Evolutionary conservation across 192 early-diverging fungal species (phyloP), one percentile per base, ranked within the genome.

Genomic region (Blastocladiella britannica): DNA sequence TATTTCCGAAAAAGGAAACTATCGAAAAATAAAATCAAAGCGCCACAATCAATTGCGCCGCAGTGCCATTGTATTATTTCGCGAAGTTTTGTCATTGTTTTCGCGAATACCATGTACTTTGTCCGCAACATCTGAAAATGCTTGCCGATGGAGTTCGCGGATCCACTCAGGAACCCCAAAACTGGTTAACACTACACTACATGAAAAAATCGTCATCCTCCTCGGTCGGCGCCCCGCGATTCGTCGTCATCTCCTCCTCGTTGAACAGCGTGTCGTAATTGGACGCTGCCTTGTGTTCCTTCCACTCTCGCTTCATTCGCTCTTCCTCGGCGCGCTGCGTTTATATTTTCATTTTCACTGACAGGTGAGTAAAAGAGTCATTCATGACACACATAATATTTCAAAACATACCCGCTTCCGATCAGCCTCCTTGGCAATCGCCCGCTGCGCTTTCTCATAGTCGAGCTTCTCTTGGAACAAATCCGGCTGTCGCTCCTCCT

Each of bases 401-500:
- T 7, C 23, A 4, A 24, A n/a, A 37, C 55, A 25, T 55, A 64
- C 65, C 59, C 59, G 51, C 26, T 55, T 67, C 59, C 69, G 70
- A 56, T 70, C 68, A 25, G 57, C 63, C 54, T 62, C 63, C 47
- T 65, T 68, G 63, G 57, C 43, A 24, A 51, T 61, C 1, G 55
- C 30, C 51, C 67, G 61, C 30, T 67, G 56, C 59, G 70, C 69
- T 30, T 67, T 57, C 26, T 79, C 71, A 22, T 72, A 59, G 27
- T 77, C 78, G 27, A 80, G 26, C 61, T 86, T 87, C 53, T 87
- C 79, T 27, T 72, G 68, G n/a, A 70, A 62, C 62, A 95, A 67
- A 63, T 98, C 93, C 20, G 87, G 87, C 18, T 74, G 64, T 24
- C 64, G 56, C 52, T 93, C 89, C 0, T 67, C 60, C 55, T 84